Evolutionary conservation across 441 rosid species (phyloP), one percentile per base, ranked within the genome.

Genomic region (Pelargonium citronellum): DNA sequence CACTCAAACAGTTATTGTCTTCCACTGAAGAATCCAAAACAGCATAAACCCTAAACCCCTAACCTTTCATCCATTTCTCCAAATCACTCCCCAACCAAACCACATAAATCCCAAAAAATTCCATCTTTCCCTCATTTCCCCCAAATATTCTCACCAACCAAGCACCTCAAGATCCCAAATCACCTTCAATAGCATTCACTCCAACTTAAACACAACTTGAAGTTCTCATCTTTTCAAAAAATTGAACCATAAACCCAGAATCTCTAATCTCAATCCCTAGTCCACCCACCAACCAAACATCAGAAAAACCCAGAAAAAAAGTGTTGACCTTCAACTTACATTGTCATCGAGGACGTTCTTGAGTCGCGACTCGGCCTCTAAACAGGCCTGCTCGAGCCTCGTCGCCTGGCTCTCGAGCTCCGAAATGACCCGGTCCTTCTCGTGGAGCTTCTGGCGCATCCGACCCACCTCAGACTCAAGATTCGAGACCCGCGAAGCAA

Each of bases 401-500:
- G 82, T 70, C 8, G 79, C 76, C 57, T 80, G 83, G 71, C 79
- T 85, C 69, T 90, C 83, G 58, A 90, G 87, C 74, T 91, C 91
- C 53, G 22, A 69, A 30, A 88, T 77, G 67, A 82, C 62, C 7
- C 83, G 78, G 79, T 91, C 96, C 82, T 94, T 91, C 58, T 94
- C 93, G 34, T 74, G 24, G 62, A 85, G 71, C 75, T 73, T 83
- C 71, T 87, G 87, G 67, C 76, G 76, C 84, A 87, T 82, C 68
- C 77, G 82, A 37, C 83, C 83, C 61, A 76, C 75, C 73, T 91
- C 93, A n/a, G 86, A 75, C 79, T 88, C 91, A 76, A 92, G 82
- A 60, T 85, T 85, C 71, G 94, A 85, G 55, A 89, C 90, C 67
- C 96, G 87, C 61, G 92, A 86, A 44, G 96, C 91, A 39, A 90